These are phyloP conservation scores for Samsoniella hepiali DNA, from an alignment of 2,329 filamentous ascomycete genomes.

Conservation along the genomic window DNA sequence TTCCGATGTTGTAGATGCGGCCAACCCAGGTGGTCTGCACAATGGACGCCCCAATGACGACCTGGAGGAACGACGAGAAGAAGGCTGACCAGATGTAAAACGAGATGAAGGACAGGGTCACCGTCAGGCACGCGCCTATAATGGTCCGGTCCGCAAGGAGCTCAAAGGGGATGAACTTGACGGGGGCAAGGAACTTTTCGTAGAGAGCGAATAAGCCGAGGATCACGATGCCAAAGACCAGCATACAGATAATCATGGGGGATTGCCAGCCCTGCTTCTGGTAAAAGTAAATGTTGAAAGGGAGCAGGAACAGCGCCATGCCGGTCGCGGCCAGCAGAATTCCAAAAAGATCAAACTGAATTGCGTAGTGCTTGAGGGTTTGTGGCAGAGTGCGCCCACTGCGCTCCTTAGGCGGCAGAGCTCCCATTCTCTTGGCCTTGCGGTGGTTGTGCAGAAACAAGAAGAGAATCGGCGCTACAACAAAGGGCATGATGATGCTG, in stretches of 20 bases:
- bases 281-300: constrained; percentile 48
- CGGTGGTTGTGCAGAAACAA: constrained; percentile 20
- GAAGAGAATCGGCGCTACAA: constrained; percentile 21
- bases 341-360: constrained; percentile 56
- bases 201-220: constrained; percentile 54
- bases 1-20: constrained; percentile 51
- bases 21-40: constrained; percentile 45
- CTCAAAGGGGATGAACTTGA: constrained; percentile 53
- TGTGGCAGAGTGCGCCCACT: constrained; percentile 35
- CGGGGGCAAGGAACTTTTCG: constrained; percentile 55
- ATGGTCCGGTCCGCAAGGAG: constrained; percentile 52
- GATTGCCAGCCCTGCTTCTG: constrained; percentile 44
- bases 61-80: constrained; percentile 54
- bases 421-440: constrained; percentile 15
- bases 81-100: constrained; percentile 54
- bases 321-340: constrained; percentile 56
- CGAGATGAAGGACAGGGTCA: constrained; percentile 43
- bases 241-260: constrained; percentile 56
- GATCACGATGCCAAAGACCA: constrained; percentile 56
- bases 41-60: constrained; percentile 43
- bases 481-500: constrained; percentile 50
- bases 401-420: not conserved
- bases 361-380: constrained; percentile 44
- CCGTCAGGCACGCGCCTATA: constrained; percentile 47
- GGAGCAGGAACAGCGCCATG: constrained; percentile 59